Conservation (phyloP, 805 yeast species). For the Metschnikowia reukaufii region DNA sequence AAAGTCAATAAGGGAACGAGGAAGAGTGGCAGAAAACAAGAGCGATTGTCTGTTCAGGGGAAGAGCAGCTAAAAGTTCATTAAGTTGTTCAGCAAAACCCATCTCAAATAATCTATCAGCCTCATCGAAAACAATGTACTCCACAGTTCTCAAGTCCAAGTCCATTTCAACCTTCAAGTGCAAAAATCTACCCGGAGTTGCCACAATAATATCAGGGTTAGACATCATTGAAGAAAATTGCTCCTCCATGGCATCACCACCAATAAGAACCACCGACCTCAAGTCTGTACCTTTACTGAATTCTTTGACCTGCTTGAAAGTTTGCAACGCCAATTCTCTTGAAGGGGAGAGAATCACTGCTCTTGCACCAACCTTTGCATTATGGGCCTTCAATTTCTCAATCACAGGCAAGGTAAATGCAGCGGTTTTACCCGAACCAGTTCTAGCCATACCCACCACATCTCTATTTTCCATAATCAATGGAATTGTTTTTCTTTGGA, state of each 20-base stretch:
- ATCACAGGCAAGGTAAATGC: slow-evolving; percentile 91
- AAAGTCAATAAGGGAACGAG: slow-evolving; percentile 87
- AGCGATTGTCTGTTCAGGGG: slow-evolving; percentile 85
- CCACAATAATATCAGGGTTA: slow-evolving; percentile 92
- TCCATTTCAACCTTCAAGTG: slow-evolving; percentile 96
- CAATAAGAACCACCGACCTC: slow-evolving; percentile 78
- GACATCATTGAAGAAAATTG: slow-evolving; percentile 91
- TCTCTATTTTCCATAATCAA: slow-evolving; percentile 82
- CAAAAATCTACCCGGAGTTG: slow-evolving; percentile 96
- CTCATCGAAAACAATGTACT: slow-evolving; percentile 93
- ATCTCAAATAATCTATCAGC: slow-evolving; percentile 95
- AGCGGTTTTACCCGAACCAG: slow-evolving; percentile 99
- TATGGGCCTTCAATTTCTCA: slow-evolving; percentile 78
- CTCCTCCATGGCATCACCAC: slow-evolving; percentile 98
- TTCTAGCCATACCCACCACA: slow-evolving; percentile 99
- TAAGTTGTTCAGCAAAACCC: slow-evolving; percentile 93
- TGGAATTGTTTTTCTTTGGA: slow-evolving; percentile 94
- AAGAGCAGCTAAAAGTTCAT: slow-evolving; percentile 79
- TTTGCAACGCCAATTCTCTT: slow-evolving; percentile 94
- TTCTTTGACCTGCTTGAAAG: slow-evolving; percentile 84
- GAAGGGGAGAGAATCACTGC: slow-evolving; percentile 91
- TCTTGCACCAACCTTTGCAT: slow-evolving; percentile 84
- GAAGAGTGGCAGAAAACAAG: slow-evolving; percentile 92
- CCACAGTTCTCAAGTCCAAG: slow-evolving; percentile 76
- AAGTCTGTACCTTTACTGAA: slow-evolving; percentile 82